A percentile compares a stretch with the other conserved stretches of the same genome.
These are phyloP conservation scores for Helotiales sp. DNA, from an alignment of 2,329 filamentous ascomycete species.

Conservation along the genomic window DNA sequence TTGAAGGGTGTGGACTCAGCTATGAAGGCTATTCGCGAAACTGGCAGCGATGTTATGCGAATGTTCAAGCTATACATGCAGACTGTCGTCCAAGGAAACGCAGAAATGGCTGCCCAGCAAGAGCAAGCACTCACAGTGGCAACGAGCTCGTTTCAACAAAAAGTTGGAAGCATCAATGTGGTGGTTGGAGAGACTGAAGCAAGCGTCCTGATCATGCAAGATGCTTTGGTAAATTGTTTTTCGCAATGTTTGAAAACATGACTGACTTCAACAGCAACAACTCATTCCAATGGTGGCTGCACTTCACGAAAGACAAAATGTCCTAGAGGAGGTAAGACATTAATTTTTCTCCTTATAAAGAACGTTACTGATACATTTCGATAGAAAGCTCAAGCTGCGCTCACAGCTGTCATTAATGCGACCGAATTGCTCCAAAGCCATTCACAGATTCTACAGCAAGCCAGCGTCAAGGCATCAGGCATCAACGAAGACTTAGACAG, in stretches of 20 bases:
- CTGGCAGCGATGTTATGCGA: constrained; percentile 14
- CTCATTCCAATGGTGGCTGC: constrained; percentile 24
- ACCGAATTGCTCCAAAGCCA: constrained; percentile 28
- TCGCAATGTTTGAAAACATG: background rate
- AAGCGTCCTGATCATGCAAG: constrained; percentile 17
- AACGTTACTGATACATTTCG: constrained; percentile 2
- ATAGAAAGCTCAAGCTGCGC: constrained; percentile 26
- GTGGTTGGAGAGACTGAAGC: constrained; percentile 25
- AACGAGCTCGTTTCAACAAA: constrained; percentile 20
- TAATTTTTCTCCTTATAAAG: background rate
- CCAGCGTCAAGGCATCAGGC: constrained; percentile 20
- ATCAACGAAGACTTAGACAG: constrained; percentile 29
- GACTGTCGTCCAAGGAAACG: constrained; percentile 24
- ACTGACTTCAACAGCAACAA: constrained; percentile 13
- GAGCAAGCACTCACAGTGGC: constrained; percentile 28
- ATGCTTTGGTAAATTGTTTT: constrained; percentile 21
- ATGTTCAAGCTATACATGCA: constrained; percentile 20
- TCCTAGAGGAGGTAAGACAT: constrained; percentile 26
- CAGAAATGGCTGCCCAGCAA: constrained; percentile 31
- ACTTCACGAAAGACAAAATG: constrained; percentile 25
- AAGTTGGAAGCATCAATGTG: constrained; percentile 23
- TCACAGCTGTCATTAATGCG: constrained; percentile 24
- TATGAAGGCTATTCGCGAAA: constrained; percentile 19
- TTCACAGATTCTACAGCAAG: constrained; percentile 26
- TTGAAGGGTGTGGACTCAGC: constrained; percentile 20